Evolutionary conservation across 1,284 basidiomycete genomes (phyloP).

Genomic region (Melampsora allii-populina): DNA sequence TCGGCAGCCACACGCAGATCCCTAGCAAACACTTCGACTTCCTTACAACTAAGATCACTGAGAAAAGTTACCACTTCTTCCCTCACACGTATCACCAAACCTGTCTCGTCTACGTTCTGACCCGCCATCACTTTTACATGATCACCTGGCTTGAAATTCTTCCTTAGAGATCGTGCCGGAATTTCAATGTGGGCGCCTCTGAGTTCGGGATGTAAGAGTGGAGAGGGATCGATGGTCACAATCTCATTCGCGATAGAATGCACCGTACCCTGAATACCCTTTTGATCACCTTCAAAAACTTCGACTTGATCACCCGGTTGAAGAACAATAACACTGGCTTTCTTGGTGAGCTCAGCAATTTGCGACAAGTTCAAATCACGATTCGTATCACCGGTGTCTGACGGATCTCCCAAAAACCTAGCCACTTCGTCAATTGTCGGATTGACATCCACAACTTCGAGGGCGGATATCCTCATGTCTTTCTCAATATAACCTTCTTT

Average conservation of each 20-base stretch:
- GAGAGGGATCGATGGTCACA: conserved; percentile 55
- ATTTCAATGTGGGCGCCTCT: conserved; percentile 72
- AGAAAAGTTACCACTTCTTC: conserved; percentile 83
- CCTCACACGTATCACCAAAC: conserved; percentile 83
- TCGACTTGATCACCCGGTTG: conserved; percentile 97
- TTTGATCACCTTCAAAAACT: conserved; percentile 93
- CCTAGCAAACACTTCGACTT: conserved; percentile 95
- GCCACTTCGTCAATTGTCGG: conserved; percentile 96
- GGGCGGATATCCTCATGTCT: conserved; percentile 77
- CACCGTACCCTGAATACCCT: conserved; percentile 86
- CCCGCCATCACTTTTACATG: conserved; percentile 98
- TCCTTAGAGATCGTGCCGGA: conserved; percentile 81
- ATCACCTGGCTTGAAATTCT: conserved; percentile 93
- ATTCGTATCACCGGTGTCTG: conserved; percentile 56
- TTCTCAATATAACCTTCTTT: conserved; percentile 94
- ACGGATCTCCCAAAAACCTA: conserved; percentile 59
- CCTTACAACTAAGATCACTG: conserved; percentile 94
- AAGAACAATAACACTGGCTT: conserved; percentile 80
- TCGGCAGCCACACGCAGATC: conserved; percentile 96
- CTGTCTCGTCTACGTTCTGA: conserved; percentile 90
- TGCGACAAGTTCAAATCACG: conserved; percentile 67
- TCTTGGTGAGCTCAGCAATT: conserved; percentile 81
- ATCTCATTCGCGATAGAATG: conserved; percentile 84
- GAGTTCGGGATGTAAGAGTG: conserved; percentile 62
- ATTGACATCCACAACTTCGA: conserved; percentile 84